Evolutionary conservation across 305 asterid species (phyloP).

Genomic region (Plantago rigida): DNA sequence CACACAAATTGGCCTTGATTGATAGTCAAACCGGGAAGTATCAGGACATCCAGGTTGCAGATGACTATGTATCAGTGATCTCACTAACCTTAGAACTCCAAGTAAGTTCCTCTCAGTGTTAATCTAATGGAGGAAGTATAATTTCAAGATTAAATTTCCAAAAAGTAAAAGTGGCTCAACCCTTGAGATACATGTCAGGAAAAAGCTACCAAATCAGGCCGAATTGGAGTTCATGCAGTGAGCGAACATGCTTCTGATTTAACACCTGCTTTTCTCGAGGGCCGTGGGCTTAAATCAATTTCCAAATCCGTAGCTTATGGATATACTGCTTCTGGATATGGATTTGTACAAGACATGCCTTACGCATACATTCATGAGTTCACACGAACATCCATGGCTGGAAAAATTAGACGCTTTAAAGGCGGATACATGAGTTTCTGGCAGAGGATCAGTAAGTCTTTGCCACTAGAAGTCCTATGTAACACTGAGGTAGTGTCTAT

Average conservation of each 20-base stretch:
- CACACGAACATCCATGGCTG: slow-evolving; percentile 74
- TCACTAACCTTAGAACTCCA: slow-evolving; percentile 70
- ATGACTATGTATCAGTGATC: slow-evolving; percentile 69
- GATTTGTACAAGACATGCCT: slow-evolving; percentile 73
- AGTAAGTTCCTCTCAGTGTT: slow-evolving; percentile 33
- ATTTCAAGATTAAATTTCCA: background rate
- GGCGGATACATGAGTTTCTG: slow-evolving; percentile 70
- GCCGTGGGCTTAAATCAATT: slow-evolving; percentile 42
- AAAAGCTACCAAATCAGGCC: slow-evolving; percentile 55
- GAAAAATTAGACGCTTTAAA: slow-evolving; percentile 62
- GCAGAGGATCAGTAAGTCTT: slow-evolving; percentile 45
- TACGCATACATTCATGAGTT: slow-evolving; percentile 72
- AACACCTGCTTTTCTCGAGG: slow-evolving; percentile 53
- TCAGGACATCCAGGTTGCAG: slow-evolving; percentile 62
- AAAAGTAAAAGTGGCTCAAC: background rate
- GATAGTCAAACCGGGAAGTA: slow-evolving; percentile 61
- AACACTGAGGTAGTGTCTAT: slow-evolving; percentile 47
- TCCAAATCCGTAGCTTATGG: slow-evolving; percentile 72
- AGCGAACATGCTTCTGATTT: slow-evolving; percentile 51
- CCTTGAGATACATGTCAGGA: slow-evolving; percentile 36
- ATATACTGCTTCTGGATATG: slow-evolving; percentile 77
- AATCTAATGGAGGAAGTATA: background rate
- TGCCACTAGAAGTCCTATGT: slow-evolving; percentile 50
- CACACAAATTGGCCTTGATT: slow-evolving; percentile 62
- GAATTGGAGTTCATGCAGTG: slow-evolving; percentile 59